Percentiles rank a stretch among this genome's conserved stretches.
phyloP scores from a whole-genome alignment of 139 green algal species.

The Tetratostichococcus sp. region DNA sequence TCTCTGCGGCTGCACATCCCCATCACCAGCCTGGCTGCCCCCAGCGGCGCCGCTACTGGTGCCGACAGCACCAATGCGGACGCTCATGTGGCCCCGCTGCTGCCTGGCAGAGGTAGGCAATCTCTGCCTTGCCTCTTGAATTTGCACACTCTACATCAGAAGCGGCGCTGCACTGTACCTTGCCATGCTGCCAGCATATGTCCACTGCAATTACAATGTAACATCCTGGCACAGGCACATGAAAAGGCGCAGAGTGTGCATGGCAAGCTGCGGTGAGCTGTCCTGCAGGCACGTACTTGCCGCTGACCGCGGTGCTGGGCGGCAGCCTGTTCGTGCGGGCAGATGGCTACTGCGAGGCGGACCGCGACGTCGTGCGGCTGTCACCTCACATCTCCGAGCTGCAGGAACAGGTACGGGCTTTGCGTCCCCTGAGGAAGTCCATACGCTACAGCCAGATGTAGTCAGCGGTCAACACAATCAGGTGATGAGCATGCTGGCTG shows the following conservation, averaged over 20 bases:
- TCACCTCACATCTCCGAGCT: slow-evolving; percentile 35
- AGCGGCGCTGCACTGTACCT: too few species aligned
- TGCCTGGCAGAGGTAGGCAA: slow-evolving; percentile 37
- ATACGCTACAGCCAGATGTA: too few species aligned
- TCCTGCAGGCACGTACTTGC: slow-evolving; percentile 68
- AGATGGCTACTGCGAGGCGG: slow-evolving; percentile 37
- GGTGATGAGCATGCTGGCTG: too few species aligned
- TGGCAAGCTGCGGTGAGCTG: too few species aligned
- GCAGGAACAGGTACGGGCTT: slow-evolving; percentile 36
- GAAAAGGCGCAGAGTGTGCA: too few species aligned
- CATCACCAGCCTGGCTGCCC: slow-evolving; percentile 47
- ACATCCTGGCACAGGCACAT: too few species aligned
- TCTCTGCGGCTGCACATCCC: slow-evolving; percentile 64
- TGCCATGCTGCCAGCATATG: too few species aligned
- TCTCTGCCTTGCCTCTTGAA: too few species aligned
- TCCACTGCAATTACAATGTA: too few species aligned
- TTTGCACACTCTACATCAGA: too few species aligned
- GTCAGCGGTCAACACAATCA: too few species aligned
- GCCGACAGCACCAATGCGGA: slow-evolving; percentile 8
- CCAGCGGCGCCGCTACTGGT: not conserved
- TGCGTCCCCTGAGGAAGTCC: too few species aligned
- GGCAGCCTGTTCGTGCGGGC: slow-evolving; percentile 65
- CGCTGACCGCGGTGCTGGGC: slow-evolving; percentile 61
- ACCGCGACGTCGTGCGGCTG: slow-evolving; percentile 69
- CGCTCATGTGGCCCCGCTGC: slow-evolving; percentile 37